Conservation (phyloP, 208 protist species). For the Trichomonas gallinae region DNA sequence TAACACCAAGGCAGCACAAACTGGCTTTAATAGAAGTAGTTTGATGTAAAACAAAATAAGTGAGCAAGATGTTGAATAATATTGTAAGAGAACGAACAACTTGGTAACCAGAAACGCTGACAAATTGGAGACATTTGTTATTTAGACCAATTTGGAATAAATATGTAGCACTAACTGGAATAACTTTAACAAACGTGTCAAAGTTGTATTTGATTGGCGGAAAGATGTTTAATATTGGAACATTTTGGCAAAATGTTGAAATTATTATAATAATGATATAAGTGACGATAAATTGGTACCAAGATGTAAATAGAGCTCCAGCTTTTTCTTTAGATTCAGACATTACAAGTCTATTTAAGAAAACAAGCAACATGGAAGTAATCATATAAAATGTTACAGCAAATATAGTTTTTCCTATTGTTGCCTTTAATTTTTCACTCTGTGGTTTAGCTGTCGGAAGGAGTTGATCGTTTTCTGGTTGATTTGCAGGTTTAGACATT, state of each 20-base stretch:
- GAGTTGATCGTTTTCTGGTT: background rate
- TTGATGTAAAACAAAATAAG: slow-evolving; percentile 42
- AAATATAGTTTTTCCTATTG: background rate
- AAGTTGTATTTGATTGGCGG: background rate
- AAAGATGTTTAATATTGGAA: slow-evolving; percentile 23
- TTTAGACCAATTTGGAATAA: slow-evolving; percentile 55
- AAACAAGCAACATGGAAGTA: slow-evolving; percentile 36
- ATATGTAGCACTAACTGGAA: slow-evolving; percentile 48
- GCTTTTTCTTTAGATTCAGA: background rate
- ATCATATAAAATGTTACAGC: slow-evolving; percentile 37
- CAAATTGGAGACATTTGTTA: slow-evolving; percentile 56
- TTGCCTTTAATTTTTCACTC: background rate
- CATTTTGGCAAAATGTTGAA: background rate
- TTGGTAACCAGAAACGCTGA: slow-evolving; percentile 55
- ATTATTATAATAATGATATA: background rate
- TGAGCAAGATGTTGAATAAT: slow-evolving; percentile 49
- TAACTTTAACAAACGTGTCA: slow-evolving; percentile 30
- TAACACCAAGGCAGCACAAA: slow-evolving; percentile 40
- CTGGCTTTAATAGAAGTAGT: slow-evolving; percentile 32
- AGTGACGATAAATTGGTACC: slow-evolving; percentile 18
- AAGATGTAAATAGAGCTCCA: background rate
- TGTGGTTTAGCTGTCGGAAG: background rate
- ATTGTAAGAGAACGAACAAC: slow-evolving; percentile 50
- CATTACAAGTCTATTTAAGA: slow-evolving; percentile 41
- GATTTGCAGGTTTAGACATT: no score